Conservation (phyloP, 2,329 filamentous ascomycete species). For the Zarea fungicola region DNA sequence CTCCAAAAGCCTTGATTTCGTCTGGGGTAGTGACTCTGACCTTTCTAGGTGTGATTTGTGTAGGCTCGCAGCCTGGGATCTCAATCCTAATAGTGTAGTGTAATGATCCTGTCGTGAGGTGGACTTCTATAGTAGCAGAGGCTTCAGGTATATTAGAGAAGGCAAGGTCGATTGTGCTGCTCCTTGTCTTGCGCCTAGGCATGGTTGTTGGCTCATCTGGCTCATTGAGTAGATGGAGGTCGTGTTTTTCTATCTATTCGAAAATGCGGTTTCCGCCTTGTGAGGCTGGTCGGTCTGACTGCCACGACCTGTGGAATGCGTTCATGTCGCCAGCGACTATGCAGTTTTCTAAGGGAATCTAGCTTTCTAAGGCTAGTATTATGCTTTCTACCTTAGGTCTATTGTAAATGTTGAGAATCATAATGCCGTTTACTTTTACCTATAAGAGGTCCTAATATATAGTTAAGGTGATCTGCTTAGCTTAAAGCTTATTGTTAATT, state of each 20-base stretch:
- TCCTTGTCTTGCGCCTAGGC: background rate
- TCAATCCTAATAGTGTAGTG: slow-evolving; percentile 3
- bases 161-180: background rate
- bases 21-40: slow-evolving; percentile 1
- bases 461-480: background rate
- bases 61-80: background rate
- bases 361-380: background rate
- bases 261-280: background rate
- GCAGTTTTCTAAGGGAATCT: background rate
- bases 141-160: slow-evolving; percentile 3
- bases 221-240: background rate
- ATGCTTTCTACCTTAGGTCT: background rate
- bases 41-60: background rate
- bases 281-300: background rate
- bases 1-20: background rate
- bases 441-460: background rate
- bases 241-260: background rate
- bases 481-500: background rate
- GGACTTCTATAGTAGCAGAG: background rate
- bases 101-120: background rate
- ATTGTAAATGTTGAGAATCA: background rate
- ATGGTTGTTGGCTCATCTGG: background rate
- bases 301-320: background rate
- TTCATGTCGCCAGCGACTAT: background rate
- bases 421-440: slow-evolving; percentile 1